These are phyloP conservation scores for Cordyceps fumosorosea DNA, from an alignment of 2,329 filamentous ascomycete genomes.

Conservation along the genomic window DNA sequence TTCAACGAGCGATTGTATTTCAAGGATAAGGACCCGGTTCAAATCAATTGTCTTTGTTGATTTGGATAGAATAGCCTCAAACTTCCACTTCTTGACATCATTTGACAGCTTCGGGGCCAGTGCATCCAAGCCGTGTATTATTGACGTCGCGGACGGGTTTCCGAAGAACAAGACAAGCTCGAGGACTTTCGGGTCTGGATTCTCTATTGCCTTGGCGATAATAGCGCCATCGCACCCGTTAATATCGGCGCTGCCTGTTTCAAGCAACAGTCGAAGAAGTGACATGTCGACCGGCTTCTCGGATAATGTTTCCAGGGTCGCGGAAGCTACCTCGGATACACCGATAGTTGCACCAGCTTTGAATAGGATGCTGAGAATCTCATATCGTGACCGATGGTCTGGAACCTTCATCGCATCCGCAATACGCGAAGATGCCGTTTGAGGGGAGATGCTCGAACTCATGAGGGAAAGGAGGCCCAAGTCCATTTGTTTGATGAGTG, in stretches of 20 bases:
- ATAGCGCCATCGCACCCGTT: conserved; percentile 41
- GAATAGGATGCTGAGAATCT: conserved; percentile 43
- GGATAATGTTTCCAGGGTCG: conserved; percentile 36
- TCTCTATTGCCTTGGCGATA: conserved; percentile 33
- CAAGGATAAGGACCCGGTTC: conserved; percentile 40
- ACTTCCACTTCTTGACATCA: conserved; percentile 41
- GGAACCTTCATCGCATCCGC: conserved; percentile 39
- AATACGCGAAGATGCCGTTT: conserved; percentile 42
- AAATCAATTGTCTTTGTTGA: conserved; percentile 37
- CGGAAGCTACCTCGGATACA: conserved; percentile 34
- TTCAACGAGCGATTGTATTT: conserved; percentile 41
- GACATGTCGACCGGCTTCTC: conserved; percentile 43
- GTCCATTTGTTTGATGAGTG: conserved; percentile 44
- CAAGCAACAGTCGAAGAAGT: conserved; percentile 41
- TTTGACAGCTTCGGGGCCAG: conserved; percentile 38
- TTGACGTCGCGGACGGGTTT: conserved; percentile 36
- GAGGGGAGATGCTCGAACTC: conserved; percentile 39
- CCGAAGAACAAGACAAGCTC: conserved; percentile 41
- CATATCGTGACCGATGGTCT: conserved; percentile 35
- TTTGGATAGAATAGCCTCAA: conserved; percentile 39
- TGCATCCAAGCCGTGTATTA: conserved; percentile 36
- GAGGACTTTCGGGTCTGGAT: conserved; percentile 42
- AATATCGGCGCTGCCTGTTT: conserved; percentile 46
- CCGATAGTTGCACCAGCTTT: conserved; percentile 37
- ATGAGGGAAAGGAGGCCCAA: conserved; percentile 38